Evolutionary conservation across 495 filamentous ascomycete species (phyloP).

Genomic region (Aspergillus campestris): DNA sequence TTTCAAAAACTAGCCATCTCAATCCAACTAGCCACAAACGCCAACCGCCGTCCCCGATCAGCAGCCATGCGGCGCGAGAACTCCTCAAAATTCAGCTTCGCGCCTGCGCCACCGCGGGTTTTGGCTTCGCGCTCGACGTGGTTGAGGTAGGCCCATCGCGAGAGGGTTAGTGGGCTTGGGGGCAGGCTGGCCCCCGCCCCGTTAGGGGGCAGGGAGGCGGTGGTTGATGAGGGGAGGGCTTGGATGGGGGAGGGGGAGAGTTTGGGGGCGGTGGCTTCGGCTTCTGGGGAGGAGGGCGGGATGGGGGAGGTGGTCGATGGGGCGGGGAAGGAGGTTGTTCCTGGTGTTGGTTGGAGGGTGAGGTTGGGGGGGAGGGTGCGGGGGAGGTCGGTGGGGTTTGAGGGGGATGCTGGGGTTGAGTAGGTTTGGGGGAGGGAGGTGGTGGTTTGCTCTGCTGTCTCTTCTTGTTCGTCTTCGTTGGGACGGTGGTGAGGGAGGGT

Average conservation of each 20-base stretch:
- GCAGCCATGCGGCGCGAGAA: constrained; percentile 63
- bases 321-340: constrained; percentile 28
- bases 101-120: constrained; percentile 65
- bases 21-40: constrained; percentile 78
- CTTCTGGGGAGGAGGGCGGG: constrained; percentile 30
- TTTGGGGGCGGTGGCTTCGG: constrained; percentile 32
- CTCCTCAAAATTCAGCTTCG: constrained; percentile 60
- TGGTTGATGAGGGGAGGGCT: constrained; percentile 23
- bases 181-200: constrained; percentile 8
- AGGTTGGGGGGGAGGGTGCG: constrained; percentile 15
- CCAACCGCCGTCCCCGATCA: constrained; percentile 52
- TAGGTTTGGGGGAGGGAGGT: constrained; percentile 3
- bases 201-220: constrained; percentile 6
- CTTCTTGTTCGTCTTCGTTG: constrained; percentile 21
- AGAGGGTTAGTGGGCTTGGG: constrained; percentile 34
- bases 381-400: constrained; percentile 5
- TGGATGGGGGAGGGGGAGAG: constrained; percentile 29
- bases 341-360: constrained; percentile 24
- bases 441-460: background rate
- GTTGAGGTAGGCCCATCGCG: constrained; percentile 46
- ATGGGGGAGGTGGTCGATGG: constrained; percentile 23
- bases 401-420: constrained; percentile 4
- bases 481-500: constrained; percentile 66
- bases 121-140: constrained; percentile 55
- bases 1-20: constrained; percentile 60